Base-by-base conservation (phyloP, 2,329 filamentous ascomycete genomes). In the Cordyceps fumosorosea region DNA sequence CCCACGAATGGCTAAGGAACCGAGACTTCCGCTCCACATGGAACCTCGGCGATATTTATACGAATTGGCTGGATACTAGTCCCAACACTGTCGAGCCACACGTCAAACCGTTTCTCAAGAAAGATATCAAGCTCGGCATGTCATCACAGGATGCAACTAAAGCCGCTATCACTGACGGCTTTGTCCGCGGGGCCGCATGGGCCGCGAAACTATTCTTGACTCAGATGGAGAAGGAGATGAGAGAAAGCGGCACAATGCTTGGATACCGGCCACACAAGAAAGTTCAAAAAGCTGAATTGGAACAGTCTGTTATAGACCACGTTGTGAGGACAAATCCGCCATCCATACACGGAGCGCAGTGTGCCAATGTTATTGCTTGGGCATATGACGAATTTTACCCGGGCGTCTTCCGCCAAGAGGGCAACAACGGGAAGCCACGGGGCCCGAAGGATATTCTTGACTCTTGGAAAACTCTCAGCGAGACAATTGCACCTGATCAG, bases 311-410 rank as follows among this genome's bases (percentile, higher is more conserved):
- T 8, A 20, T 57, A n/a, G 55, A 62, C 3, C 55, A 58, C 8
- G 52, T 62, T 59, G 54, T 58, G 37, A 47, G 24, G 12, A 62
- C 44, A 14, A 58, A 54, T 11, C 40, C 61, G 32, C 61, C 61
- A 11, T 53, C 61, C 20, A 50, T 62, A 18, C 47, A 57, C 24
- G 61, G 45, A 5, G 48, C 55, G 1, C 26, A 52, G 37, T 47
- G 37, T 12, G 55, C 61, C 24, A 51, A 62, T 34, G 55, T 48
- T 3, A 47, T 62, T 20, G 55, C 51, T 16, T 58, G 61, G 61
- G 32, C 48, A 8, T 58, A 57, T 54, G 61, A 57, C 34, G 48
- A 58, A 44, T 58, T 56, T 42, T 62, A 62, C 24, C 61, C 61
- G 5, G 61, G 54, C n/a, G 54, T 62, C 26, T 62, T 62, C 44